A percentile compares a stretch with the other conserved stretches of the same genome.
Evolutionary conservation across 2,329 filamentous ascomycete genomes (phyloP).

Genomic region (Fusarium aywerte): DNA sequence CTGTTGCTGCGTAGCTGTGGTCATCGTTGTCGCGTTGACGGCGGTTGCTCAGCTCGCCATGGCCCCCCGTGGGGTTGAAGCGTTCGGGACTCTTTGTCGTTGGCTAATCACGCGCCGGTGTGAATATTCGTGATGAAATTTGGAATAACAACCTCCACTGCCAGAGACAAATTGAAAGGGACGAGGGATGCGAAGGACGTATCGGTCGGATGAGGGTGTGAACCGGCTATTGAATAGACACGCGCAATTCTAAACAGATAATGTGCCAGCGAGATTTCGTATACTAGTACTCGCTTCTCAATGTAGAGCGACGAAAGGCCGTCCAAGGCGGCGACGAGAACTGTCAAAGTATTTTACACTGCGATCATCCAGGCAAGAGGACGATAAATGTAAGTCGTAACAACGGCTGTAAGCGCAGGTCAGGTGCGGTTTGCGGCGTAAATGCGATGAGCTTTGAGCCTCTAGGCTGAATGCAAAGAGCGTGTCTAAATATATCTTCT

Average conservation of each 20-base stretch:
- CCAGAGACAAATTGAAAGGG: conserved; percentile 1
- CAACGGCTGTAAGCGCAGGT: conserved; percentile 23
- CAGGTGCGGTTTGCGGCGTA: conserved; percentile 33
- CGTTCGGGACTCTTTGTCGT: conserved; percentile 26
- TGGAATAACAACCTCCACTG: conserved; percentile 1
- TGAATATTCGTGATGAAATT: conserved; percentile 3
- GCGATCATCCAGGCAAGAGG: not conserved
- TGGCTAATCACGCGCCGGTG: conserved; percentile 24
- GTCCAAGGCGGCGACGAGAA: conserved; percentile 6
- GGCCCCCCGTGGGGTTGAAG: conserved; percentile 42
- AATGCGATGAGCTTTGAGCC: conserved; percentile 24
- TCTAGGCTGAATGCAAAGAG: conserved; percentile 20
- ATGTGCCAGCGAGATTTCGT: conserved; percentile 12
- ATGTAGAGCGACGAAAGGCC: conserved; percentile 5
- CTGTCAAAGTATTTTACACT: not conserved
- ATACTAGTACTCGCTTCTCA: conserved; percentile 12
- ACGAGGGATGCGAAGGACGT: conserved; percentile 3
- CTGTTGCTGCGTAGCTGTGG: conserved; percentile 51
- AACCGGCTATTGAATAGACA: conserved; percentile 4
- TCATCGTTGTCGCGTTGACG: conserved; percentile 48
- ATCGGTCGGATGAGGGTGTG: conserved; percentile 6
- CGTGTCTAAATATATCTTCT: conserved; percentile 15
- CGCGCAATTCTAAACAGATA: conserved; percentile 5
- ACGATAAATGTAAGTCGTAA: conserved; percentile 20
- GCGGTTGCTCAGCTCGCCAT: conserved; percentile 51